Percentiles rank a stretch among this genome's conserved stretches.
Evolutionary conservation across 2,329 filamentous ascomycete species (phyloP).

Genomic region (Phaeophleospora eucalypticola): DNA sequence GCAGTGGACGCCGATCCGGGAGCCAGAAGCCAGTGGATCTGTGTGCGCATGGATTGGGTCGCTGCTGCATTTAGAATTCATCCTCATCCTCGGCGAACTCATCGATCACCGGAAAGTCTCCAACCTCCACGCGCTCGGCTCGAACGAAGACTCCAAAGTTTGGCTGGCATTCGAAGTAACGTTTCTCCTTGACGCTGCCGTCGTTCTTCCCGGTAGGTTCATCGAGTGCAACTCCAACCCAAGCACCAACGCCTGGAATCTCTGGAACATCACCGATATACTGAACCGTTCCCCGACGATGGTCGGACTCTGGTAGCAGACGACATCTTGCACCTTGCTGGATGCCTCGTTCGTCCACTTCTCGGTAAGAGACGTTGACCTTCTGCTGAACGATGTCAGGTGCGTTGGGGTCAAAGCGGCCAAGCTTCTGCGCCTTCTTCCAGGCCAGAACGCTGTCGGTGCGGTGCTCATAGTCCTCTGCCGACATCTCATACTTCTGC

Average conservation of each 20-base stretch:
- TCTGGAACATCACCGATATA: slow-evolving; percentile 72
- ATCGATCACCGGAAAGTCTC: slow-evolving; percentile 63
- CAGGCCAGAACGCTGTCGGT: slow-evolving; percentile 86
- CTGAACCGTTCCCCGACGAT: slow-evolving; percentile 63
- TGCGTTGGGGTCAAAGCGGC: slow-evolving; percentile 86
- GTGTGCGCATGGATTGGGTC: no score
- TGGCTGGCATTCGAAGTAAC: slow-evolving; percentile 66
- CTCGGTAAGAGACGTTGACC: slow-evolving; percentile 62
- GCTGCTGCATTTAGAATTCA: slow-evolving; percentile 46
- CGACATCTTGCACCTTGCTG: slow-evolving; percentile 40
- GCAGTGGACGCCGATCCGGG: no score
- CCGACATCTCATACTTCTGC: slow-evolving; percentile 86
- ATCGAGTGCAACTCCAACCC: slow-evolving; percentile 70
- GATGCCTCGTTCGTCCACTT: slow-evolving; percentile 62
- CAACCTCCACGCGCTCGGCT: slow-evolving; percentile 71
- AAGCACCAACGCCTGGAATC: slow-evolving; percentile 60
- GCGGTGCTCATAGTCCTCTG: slow-evolving; percentile 78
- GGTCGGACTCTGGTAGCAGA: slow-evolving; percentile 59
- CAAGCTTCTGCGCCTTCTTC: slow-evolving; percentile 94
- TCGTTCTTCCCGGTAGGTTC: slow-evolving; percentile 82
- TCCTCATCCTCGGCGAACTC: slow-evolving; percentile 76
- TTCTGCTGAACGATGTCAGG: slow-evolving; percentile 69
- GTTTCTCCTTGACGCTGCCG: slow-evolving; percentile 60
- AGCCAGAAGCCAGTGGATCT: no score
- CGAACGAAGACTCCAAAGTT: slow-evolving; percentile 77